A percentile compares a stretch with the other conserved stretches of the same genome.
phyloP scores from a whole-genome alignment of 164 flowering plant genomes.

The Hamamelis virginiana region DNA sequence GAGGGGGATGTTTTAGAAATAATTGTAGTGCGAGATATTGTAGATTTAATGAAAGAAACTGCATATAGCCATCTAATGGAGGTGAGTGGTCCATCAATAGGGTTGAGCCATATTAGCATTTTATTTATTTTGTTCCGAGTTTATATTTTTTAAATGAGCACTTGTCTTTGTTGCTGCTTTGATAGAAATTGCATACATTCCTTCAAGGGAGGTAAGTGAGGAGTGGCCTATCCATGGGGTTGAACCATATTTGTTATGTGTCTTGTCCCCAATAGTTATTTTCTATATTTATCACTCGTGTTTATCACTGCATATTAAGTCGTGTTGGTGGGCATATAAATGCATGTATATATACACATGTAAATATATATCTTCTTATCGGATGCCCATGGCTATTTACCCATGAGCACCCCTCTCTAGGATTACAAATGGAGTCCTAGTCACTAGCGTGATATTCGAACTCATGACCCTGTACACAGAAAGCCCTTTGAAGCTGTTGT shows the following conservation, averaged over 20 bases:
- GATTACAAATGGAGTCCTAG: neutral
- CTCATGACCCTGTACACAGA: neutral
- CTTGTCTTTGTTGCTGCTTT: neutral
- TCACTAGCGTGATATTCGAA: neutral
- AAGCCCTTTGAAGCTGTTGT: neutral
- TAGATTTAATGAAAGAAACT: slow-evolving; percentile 58
- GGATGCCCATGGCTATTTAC: no score
- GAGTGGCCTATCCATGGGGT: no score
- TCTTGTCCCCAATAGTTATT: no score
- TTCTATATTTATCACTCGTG: no score
- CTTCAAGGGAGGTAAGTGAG: no score
- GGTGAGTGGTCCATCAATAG: slow-evolving; percentile 35
- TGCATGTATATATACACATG: no score
- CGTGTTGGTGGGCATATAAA: no score
- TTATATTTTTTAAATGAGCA: neutral
- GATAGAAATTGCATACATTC: neutral
- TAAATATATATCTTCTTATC: no score
- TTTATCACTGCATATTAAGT: no score
- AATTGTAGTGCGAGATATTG: slow-evolving; percentile 24
- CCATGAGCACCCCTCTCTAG: no score
- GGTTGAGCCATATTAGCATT: slow-evolving; percentile 1
- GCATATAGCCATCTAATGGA: slow-evolving; percentile 94
- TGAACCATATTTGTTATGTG: no score
- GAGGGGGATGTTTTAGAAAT: slow-evolving; percentile 39
- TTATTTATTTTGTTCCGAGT: neutral